A percentile compares a stretch with the other conserved stretches of the same genome.
Evolutionary conservation across 805 yeast species (phyloP).

Genomic region (Wickerhamiella australiensis): DNA sequence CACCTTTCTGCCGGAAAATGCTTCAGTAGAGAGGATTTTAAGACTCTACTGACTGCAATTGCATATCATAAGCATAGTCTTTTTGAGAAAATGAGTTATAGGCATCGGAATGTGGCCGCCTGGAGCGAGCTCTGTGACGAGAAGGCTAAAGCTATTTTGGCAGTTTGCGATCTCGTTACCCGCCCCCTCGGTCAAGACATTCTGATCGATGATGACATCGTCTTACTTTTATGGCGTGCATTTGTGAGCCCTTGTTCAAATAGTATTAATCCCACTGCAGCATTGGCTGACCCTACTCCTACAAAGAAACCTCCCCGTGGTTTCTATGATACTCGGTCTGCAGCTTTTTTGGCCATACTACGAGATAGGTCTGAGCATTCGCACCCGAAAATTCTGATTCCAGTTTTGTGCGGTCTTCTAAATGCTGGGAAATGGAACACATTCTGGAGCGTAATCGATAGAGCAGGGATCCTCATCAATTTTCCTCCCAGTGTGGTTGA

Average conservation of each 20-base stretch:
- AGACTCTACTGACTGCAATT: conserved; percentile 22
- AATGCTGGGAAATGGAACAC: conserved; percentile 22
- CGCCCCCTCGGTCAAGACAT: conserved; percentile 20
- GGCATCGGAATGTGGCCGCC: conserved; percentile 11
- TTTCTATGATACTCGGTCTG: conserved; percentile 12
- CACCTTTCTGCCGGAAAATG: conserved; percentile 27
- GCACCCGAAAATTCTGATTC: conserved; percentile 17
- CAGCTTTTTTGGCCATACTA: conserved; percentile 13
- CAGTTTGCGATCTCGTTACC: conserved; percentile 20
- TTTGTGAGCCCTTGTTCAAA: conserved; percentile 17
- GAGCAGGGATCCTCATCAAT: conserved; percentile 15
- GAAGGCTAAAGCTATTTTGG: conserved; percentile 19
- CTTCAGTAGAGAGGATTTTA: conserved; percentile 24
- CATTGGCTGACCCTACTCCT: conserved; percentile 20
- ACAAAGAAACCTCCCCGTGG: conserved; percentile 3
- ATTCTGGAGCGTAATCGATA: conserved; percentile 26
- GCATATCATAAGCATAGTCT: conserved; percentile 23
- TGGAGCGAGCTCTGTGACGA: conserved; percentile 22
- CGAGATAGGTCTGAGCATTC: conserved; percentile 13
- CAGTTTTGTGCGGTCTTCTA: conserved; percentile 24
- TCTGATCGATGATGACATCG: conserved; percentile 18
- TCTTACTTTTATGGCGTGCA: conserved; percentile 23
- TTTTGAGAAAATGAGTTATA: conserved; percentile 15
- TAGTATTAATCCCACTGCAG: conserved; percentile 18
- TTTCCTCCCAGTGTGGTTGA: conserved; percentile 20